A percentile compares a stretch with the other conserved stretches of the same genome.
phyloP scores from a whole-genome alignment of 768 basidiomycete genomes.

The Russula lepida region DNA sequence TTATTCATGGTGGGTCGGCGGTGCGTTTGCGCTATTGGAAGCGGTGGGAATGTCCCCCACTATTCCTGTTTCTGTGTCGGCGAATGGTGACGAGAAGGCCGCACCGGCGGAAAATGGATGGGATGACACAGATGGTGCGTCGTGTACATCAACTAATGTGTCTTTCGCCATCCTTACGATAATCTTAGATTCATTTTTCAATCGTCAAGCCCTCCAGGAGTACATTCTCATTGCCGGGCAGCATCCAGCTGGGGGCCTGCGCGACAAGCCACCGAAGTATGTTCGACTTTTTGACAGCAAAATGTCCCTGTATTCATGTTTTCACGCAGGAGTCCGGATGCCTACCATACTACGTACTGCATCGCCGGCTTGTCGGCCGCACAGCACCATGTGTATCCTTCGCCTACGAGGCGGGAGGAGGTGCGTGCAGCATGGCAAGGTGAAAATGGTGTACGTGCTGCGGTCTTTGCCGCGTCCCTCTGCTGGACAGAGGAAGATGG shows the following conservation, averaged over 20 bases:
- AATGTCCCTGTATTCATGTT: background rate
- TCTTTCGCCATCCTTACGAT: background rate
- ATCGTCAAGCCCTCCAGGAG: slow-evolving; percentile 70
- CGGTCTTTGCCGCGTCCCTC: slow-evolving; percentile 46
- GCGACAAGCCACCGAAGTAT: slow-evolving; percentile 95
- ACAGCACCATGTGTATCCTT: slow-evolving; percentile 66
- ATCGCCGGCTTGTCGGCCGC: slow-evolving; percentile 83
- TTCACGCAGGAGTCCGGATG: slow-evolving; percentile 64
- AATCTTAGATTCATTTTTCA: slow-evolving; percentile 39
- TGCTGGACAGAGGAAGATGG: slow-evolving; percentile 65
- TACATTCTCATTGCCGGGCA: slow-evolving; percentile 86
- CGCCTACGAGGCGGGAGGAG: slow-evolving; percentile 30
- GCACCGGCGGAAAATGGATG: slow-evolving; percentile 38
- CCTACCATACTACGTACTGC: slow-evolving; percentile 93
- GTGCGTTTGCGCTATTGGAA: slow-evolving; percentile 72
- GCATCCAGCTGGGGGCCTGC: slow-evolving; percentile 72
- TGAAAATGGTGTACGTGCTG: slow-evolving; percentile 30
- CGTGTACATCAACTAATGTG: background rate
- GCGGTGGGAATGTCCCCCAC: slow-evolving; percentile 38
- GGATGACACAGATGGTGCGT: slow-evolving; percentile 65
- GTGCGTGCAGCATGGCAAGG: slow-evolving; percentile 36
- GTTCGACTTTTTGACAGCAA: slow-evolving; percentile 20
- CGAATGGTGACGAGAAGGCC: slow-evolving; percentile 38
- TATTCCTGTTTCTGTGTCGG: slow-evolving; percentile 14
- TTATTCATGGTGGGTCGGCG: slow-evolving; percentile 99